These are phyloP conservation scores for Verticillium tricorpus DNA, from an alignment of 2,329 filamentous ascomycete species.

Conservation along the genomic window DNA sequence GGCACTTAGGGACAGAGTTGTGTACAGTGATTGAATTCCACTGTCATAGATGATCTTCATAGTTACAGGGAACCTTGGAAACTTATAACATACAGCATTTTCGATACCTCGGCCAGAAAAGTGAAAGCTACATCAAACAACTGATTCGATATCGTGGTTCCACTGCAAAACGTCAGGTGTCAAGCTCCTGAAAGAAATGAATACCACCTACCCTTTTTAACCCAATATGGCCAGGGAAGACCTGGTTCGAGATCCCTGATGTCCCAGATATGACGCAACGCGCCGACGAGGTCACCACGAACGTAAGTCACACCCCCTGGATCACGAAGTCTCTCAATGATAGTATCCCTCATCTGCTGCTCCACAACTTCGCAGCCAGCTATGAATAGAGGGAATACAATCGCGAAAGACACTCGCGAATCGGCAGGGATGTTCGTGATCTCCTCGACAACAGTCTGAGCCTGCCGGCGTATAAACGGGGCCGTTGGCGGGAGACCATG, in stretches of 20 bases:
- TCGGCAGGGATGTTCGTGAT: conserved; percentile 7
- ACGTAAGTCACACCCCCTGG: conserved; percentile 7
- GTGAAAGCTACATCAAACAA: conserved; percentile 6
- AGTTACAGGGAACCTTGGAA: background rate
- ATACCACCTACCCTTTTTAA: conserved; percentile 7
- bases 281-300: conserved; percentile 10
- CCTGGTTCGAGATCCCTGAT: conserved; percentile 12
- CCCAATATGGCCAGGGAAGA: conserved; percentile 10
- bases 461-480: conserved; percentile 10
- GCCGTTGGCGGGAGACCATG: conserved; percentile 10
- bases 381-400: conserved; percentile 12
- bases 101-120: background rate
- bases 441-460: conserved; percentile 4
- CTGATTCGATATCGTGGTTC: conserved; percentile 8
- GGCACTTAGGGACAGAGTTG: background rate
- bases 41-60: background rate
- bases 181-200: background rate
- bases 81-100: background rate
- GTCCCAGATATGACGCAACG: conserved; percentile 12
- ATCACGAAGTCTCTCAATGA: conserved; percentile 5
- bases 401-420: conserved; percentile 10
- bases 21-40: background rate
- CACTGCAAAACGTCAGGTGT: conserved; percentile 3
- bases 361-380: conserved; percentile 14
- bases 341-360: conserved; percentile 5